A percentile compares a stretch with the other conserved stretches of the same genome.
Evolutionary conservation across 495 filamentous ascomycete species (phyloP).

Genomic region (Pyrenula aspistea): DNA sequence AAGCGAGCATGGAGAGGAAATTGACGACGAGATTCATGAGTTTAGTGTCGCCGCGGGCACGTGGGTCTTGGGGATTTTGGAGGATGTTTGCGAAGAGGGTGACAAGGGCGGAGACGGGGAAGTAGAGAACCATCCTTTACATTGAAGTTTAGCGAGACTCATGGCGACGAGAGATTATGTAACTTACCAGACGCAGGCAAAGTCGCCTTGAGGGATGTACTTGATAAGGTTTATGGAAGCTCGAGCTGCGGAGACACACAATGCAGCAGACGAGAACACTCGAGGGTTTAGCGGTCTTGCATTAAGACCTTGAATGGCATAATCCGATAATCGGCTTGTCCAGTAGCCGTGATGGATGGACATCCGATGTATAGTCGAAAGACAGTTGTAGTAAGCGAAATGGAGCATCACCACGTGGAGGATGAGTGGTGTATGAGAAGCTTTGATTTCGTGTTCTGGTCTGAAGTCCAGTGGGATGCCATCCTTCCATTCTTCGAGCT

Average conservation of each 20-base stretch:
- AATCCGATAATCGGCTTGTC: slow-evolving; percentile 91
- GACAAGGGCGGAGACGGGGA: slow-evolving; percentile 88
- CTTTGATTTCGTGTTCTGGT: slow-evolving; percentile 89
- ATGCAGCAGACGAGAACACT: slow-evolving; percentile 84
- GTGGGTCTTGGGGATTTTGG: slow-evolving; percentile 85
- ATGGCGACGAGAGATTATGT: too few relatives aligned
- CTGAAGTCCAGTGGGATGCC: slow-evolving; percentile 86
- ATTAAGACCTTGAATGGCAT: slow-evolving; percentile 87
- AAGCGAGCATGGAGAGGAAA: slow-evolving; percentile 70
- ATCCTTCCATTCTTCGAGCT: slow-evolving; percentile 95
- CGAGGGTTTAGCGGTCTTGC: slow-evolving; percentile 81
- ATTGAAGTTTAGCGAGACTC: too few relatives aligned
- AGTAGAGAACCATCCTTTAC: slow-evolving; percentile 86
- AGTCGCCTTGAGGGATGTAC: slow-evolving; percentile 92
- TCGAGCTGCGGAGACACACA: slow-evolving; percentile 85
- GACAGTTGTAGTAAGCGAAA: slow-evolving; percentile 94
- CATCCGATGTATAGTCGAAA: slow-evolving; percentile 98
- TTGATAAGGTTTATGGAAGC: slow-evolving; percentile 89
- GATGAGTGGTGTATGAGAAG: slow-evolving; percentile 76
- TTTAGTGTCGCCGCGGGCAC: slow-evolving; percentile 76
- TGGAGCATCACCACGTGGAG: slow-evolving; percentile 88
- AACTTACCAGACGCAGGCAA: slow-evolving; percentile 85
- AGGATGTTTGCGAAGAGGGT: slow-evolving; percentile 95
- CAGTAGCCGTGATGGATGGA: slow-evolving; percentile 96
- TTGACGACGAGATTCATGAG: slow-evolving; percentile 88